Conservation (phyloP, 495 filamentous ascomycete species). For the Penicillium maclennaniae region DNA sequence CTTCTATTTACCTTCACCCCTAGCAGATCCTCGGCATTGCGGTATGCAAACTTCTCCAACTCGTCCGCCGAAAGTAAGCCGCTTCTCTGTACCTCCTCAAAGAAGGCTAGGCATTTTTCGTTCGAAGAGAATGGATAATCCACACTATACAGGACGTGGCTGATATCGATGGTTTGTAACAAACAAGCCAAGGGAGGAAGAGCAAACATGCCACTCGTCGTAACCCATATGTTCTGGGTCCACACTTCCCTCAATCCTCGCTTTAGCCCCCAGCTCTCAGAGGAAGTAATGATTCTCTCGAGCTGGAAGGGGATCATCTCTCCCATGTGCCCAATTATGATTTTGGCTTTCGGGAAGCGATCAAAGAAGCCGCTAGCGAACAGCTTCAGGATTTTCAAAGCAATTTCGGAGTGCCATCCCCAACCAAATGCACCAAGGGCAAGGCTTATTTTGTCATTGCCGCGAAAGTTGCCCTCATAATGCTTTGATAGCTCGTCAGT, state of each 20-base stretch:
- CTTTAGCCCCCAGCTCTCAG: constrained; percentile 22
- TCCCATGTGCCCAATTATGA: constrained; percentile 46
- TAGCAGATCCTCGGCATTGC: background rate
- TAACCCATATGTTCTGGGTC: constrained; percentile 40
- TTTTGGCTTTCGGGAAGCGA: constrained; percentile 39
- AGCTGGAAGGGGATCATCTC: constrained; percentile 45
- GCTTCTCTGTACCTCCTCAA: too few species aligned
- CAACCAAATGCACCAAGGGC: constrained; percentile 39
- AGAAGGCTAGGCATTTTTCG: too few species aligned
- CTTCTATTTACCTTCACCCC: too few species aligned
- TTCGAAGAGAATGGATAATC: too few species aligned
- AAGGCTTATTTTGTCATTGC: constrained; percentile 30
- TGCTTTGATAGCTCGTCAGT: constrained; percentile 26
- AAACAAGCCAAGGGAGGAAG: constrained; percentile 36
- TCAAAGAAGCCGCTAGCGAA: constrained; percentile 48
- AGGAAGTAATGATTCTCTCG: constrained; percentile 27
- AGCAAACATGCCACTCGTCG: constrained; percentile 31
- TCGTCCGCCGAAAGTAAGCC: too few species aligned
- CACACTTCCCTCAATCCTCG: constrained; percentile 36
- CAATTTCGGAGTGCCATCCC: constrained; percentile 47
- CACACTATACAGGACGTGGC: too few species aligned
- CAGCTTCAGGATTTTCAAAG: constrained; percentile 37
- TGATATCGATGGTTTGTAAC: constrained; percentile 37
- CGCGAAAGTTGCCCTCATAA: constrained; percentile 36
- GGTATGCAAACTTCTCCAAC: too few species aligned